These are phyloP conservation scores for Seminavis robusta DNA, from an alignment of 108 stramenopile species.

Conservation along the genomic window DNA sequence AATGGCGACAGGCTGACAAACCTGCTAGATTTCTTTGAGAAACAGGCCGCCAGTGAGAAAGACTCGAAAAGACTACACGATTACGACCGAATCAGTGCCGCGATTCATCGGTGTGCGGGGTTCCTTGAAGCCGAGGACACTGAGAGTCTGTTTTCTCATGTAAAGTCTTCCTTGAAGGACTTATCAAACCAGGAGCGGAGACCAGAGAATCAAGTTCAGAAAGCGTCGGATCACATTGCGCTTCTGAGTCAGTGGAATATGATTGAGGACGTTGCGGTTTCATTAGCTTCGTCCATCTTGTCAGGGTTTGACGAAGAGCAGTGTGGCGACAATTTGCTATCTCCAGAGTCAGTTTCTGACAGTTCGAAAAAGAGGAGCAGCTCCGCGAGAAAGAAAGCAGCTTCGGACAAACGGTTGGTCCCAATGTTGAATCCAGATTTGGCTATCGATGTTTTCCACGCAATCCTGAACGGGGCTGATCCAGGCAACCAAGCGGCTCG, in stretches of 20 bases:
- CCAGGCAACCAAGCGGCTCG: constrained; percentile 12
- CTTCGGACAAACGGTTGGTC: background rate
- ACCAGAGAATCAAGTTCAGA: background rate
- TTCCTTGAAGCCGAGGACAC: constrained; percentile 33
- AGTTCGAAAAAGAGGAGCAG: constrained; percentile 3
- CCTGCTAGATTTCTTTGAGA: constrained; percentile 57
- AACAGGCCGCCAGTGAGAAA: constrained; percentile 26
- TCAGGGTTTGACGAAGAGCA: constrained; percentile 24
- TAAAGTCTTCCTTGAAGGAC: constrained; percentile 22
- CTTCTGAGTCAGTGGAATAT: constrained; percentile 69
- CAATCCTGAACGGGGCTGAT: constrained; percentile 18
- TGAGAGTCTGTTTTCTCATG: constrained; percentile 34
- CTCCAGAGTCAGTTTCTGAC: constrained; percentile 1
- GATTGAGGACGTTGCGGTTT: constrained; percentile 45
- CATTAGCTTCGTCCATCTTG: constrained; percentile 49
- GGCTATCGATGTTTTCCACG: constrained; percentile 19
- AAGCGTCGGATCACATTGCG: constrained; percentile 46
- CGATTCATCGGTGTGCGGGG: constrained; percentile 59
- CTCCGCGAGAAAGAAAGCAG: constrained; percentile 5
- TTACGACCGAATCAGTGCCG: constrained; percentile 46
- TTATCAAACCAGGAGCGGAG: constrained; percentile 8
- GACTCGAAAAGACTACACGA: constrained; percentile 13
- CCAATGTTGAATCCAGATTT: constrained; percentile 14
- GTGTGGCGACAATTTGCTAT: constrained; percentile 12
- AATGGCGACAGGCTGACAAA: constrained; percentile 43